Base-by-base conservation (phyloP, 2,329 filamentous ascomycete species). In the Clonostachys sp. region DNA sequence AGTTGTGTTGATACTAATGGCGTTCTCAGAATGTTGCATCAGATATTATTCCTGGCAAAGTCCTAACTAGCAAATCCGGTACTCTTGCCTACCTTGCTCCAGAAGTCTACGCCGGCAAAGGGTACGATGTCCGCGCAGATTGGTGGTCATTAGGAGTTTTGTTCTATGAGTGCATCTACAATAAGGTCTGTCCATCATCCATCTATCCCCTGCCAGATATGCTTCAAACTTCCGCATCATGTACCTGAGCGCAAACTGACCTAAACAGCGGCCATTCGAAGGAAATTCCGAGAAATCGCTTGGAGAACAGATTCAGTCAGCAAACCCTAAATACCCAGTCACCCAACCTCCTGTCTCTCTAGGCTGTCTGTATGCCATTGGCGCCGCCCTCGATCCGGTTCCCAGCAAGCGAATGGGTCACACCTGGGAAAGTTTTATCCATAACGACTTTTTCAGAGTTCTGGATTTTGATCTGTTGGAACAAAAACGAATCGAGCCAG, bases 101-200 rank as follows among this genome's bases (percentile, higher is more conserved):
- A 5, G 94, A 99, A 65, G 94, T 97, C 3, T 99, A 97, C 61
- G 80, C 85, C 54, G 92, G 92, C 44, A 86, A 84, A 51, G 94
- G 94, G 38, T 99, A 99, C 62, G 85, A 88, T 50, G 83, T 84
- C 42, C 89, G 94, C 57, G 91, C 94, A 40, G 94, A 99, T 65
- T 99, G 94, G 94, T 99, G 94, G 94, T 97, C 94, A 6, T 71
- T 99, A 18, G 94, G 94, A 44, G 94, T 99, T 42, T 80, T 95
- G n/a, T 97, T 97, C 66, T 99, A 96, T 67, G 94, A 99, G 67
- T 97, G 94, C 77, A 96, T 99, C 55, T 99, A 97, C 73, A 96
- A 95, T 72, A 97, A 95, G 85, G 90, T 91, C 69, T 45, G 76
- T 62, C 45, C 41, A 17, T 6, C 12, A 24, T 44, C 34, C 20